These are phyloP conservation scores for Naganishia antarctica DNA, from an alignment of 768 basidiomycete species.

Conservation along the genomic window DNA sequence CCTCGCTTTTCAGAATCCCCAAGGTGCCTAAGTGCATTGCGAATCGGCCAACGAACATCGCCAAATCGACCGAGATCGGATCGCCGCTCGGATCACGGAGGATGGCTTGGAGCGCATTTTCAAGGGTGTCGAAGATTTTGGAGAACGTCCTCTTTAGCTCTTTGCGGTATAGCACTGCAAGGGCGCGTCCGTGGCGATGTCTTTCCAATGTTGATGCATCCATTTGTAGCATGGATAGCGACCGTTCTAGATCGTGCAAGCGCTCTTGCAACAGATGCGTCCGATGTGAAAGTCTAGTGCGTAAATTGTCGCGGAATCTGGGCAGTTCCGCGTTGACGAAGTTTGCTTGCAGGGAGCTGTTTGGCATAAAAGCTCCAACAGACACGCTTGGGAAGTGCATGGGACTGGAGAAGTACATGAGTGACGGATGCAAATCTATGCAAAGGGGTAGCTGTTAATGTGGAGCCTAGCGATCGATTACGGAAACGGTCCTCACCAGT, in stretches of 20 bases:
- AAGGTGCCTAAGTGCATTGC: not conserved
- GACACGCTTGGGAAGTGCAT: constrained; percentile 24
- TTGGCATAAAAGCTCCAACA: constrained; percentile 2
- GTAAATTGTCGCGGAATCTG: constrained; percentile 61
- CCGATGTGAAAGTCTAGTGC: constrained; percentile 62
- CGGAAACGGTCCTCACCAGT: constrained; percentile 39
- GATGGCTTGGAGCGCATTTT: not conserved
- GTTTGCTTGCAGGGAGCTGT: constrained; percentile 3
- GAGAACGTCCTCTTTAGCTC: not conserved
- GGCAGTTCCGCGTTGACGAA: constrained; percentile 39
- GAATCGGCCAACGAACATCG: constrained; percentile 15
- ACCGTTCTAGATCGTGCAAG: constrained; percentile 58
- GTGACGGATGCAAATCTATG: constrained; percentile 57
- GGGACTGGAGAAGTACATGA: constrained; percentile 58
- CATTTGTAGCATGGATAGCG: not conserved
- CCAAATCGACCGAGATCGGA: constrained; percentile 2
- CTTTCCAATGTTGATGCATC: not conserved
- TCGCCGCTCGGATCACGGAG: not conserved
- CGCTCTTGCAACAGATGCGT: constrained; percentile 61
- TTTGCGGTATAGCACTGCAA: not conserved
- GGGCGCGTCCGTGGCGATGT: not conserved
- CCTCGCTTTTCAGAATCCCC: not conserved
- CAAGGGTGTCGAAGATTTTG: constrained; percentile 1
- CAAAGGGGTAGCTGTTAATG: constrained; percentile 9
- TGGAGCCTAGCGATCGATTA: not conserved